Conservation (phyloP, 2,329 filamentous ascomycete species). For the Diaporthe destruens region DNA sequence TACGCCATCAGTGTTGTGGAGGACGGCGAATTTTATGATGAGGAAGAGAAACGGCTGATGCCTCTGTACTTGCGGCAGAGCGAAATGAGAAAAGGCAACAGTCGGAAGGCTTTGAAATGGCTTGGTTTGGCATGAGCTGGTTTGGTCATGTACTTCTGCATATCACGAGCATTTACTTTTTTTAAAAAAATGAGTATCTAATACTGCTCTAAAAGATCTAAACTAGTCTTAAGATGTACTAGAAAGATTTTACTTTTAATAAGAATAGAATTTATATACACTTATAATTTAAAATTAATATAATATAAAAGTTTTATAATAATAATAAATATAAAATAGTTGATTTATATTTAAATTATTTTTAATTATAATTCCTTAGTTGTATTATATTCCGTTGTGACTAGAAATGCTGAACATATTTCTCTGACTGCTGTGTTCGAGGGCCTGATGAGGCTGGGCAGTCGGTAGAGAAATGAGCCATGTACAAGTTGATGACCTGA, state of each 20-base stretch:
- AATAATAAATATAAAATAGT: too few relatives aligned
- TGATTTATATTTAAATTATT: too few relatives aligned
- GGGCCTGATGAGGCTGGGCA: too few relatives aligned
- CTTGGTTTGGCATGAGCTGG: constrained; percentile 47
- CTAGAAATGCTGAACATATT: neutral
- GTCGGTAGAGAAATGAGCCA: too few relatives aligned
- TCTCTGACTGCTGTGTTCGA: too few relatives aligned
- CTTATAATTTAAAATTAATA: neutral
- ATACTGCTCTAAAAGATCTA: neutral
- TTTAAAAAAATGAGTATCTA: neutral
- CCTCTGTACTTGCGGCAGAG: constrained; percentile 44
- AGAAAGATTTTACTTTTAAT: neutral
- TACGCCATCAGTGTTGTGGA: constrained; percentile 38
- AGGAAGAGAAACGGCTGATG: constrained; percentile 47
- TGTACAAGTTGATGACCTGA: too few relatives aligned
- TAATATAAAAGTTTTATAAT: too few relatives aligned
- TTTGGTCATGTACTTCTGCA: neutral
- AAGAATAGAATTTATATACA: neutral
- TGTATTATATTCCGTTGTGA: too few relatives aligned
- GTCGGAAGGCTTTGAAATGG: constrained; percentile 54
- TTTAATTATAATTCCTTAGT: too few relatives aligned
- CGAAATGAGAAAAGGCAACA: constrained; percentile 43
- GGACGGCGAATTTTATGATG: constrained; percentile 43
- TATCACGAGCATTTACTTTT: neutral
- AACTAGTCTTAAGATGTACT: too few relatives aligned